Percentiles rank a stretch among this genome's conserved stretches.
phyloP scores from a whole-genome alignment of 768 basidiomycete species.

The Holtermanniella nyarrowii region DNA sequence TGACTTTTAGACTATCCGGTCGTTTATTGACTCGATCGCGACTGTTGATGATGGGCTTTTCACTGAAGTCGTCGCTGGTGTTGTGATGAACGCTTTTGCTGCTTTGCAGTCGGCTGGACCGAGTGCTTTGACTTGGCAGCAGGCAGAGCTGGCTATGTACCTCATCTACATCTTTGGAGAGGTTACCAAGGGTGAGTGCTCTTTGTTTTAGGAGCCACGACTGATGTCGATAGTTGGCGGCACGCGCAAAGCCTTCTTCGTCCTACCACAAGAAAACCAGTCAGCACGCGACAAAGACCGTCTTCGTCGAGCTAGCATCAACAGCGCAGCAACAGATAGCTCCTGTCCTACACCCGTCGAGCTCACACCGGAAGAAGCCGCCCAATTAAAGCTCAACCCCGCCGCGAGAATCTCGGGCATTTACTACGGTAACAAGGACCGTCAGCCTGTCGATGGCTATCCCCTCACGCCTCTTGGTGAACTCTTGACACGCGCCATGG shows the following conservation, averaged over 20 bases:
- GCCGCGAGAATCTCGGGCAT: slow-evolving; percentile 4
- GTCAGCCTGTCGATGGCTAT: slow-evolving; percentile 44
- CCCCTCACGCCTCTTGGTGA: slow-evolving; percentile 84
- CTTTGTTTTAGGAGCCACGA: neutral
- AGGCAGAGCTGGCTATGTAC: slow-evolving; percentile 87
- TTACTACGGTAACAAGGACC: slow-evolving; percentile 11
- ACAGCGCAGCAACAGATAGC: slow-evolving; percentile 9
- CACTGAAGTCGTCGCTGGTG: slow-evolving; percentile 59
- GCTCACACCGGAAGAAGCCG: slow-evolving; percentile 16
- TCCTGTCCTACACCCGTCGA: slow-evolving; percentile 7
- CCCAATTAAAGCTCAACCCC: neutral
- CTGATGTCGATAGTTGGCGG: slow-evolving; percentile 49
- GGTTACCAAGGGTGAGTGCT: slow-evolving; percentile 60
- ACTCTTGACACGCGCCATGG: slow-evolving; percentile 71
- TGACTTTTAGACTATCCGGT: slow-evolving; percentile 10
- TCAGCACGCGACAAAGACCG: slow-evolving; percentile 41
- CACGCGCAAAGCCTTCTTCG: slow-evolving; percentile 77
- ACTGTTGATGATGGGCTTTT: slow-evolving; percentile 78
- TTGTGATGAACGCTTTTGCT: slow-evolving; percentile 65
- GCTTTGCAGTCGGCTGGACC: slow-evolving; percentile 52
- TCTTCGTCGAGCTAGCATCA: slow-evolving; percentile 24
- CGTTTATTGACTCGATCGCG: slow-evolving; percentile 65
- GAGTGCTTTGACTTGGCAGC: slow-evolving; percentile 68
- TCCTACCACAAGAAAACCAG: slow-evolving; percentile 56
- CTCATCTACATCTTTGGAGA: slow-evolving; percentile 90